Conservation (phyloP, 106 monocot species). For the Amphibolis antarctica region DNA sequence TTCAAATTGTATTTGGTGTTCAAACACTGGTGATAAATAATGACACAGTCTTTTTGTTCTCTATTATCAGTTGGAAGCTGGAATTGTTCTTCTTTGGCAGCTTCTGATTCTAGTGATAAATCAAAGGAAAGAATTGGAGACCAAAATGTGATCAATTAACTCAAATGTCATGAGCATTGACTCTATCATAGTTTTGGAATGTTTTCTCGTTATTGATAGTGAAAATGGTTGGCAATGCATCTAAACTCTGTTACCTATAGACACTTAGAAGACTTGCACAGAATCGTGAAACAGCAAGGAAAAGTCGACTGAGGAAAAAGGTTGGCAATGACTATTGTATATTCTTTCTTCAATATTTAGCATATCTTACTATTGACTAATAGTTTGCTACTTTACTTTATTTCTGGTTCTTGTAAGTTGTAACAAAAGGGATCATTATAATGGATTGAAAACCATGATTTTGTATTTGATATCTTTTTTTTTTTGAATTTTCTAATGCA, state of each 20-base stretch:
- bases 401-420: too few relatives aligned
- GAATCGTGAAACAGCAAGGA: conserved; percentile 81
- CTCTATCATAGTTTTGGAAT: background rate
- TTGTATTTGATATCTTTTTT: too few relatives aligned
- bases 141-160: conserved; percentile 37
- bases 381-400: too few relatives aligned
- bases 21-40: background rate
- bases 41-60: background rate
- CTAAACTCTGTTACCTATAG: conserved; percentile 15
- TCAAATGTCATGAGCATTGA: background rate
- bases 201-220: background rate
- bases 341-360: background rate
- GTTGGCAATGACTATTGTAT: conserved; percentile 11
- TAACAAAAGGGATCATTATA: too few relatives aligned
- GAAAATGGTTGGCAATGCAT: background rate
- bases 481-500: too few relatives aligned
- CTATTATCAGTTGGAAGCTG: conserved; percentile 37
- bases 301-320: conserved; percentile 81
- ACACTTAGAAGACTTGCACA: conserved; percentile 71
- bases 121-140: conserved; percentile 57
- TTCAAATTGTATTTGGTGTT: too few relatives aligned
- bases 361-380: too few relatives aligned
- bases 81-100: conserved; percentile 25
- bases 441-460: too few relatives aligned
- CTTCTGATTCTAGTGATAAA: conserved; percentile 64